Evolutionary conservation across 441 rosid species (phyloP).

Genomic region (Corymbia citriodora): DNA sequence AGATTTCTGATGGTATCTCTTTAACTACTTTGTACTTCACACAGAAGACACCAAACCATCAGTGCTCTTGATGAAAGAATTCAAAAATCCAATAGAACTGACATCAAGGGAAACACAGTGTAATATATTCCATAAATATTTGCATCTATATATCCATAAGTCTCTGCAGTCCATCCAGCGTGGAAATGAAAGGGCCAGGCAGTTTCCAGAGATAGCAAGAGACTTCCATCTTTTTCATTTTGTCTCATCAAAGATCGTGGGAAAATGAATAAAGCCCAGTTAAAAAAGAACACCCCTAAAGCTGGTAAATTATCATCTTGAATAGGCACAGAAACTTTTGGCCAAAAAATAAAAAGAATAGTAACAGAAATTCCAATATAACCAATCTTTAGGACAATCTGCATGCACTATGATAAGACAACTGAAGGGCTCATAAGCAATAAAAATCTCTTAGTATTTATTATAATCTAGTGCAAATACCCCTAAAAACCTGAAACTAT

Average conservation of each 20-base stretch:
- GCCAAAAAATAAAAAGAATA: neutral
- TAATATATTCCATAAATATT: neutral
- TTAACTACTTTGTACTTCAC: neutral
- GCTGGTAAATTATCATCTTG: neutral
- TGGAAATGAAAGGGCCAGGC: neutral
- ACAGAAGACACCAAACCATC: neutral
- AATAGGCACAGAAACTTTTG: neutral
- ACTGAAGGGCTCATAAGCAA: neutral
- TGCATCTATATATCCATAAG: neutral
- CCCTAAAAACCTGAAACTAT: neutral
- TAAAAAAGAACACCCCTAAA: neutral
- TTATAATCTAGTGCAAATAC: neutral
- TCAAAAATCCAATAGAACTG: neutral
- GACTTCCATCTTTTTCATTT: neutral
- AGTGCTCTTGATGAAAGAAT: neutral
- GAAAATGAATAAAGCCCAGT: neutral
- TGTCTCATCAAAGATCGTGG: neutral
- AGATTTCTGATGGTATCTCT: neutral
- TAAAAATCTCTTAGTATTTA: neutral
- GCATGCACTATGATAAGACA: neutral
- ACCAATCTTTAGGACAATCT: neutral
- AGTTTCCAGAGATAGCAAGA: neutral
- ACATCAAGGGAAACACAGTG: neutral
- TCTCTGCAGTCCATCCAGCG: neutral
- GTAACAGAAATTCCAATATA: neutral